These are phyloP conservation scores for Batrachochytrium dendrobatidis DNA, from an alignment of 371 early-diverging fungal species.

Conservation along the genomic window DNA sequence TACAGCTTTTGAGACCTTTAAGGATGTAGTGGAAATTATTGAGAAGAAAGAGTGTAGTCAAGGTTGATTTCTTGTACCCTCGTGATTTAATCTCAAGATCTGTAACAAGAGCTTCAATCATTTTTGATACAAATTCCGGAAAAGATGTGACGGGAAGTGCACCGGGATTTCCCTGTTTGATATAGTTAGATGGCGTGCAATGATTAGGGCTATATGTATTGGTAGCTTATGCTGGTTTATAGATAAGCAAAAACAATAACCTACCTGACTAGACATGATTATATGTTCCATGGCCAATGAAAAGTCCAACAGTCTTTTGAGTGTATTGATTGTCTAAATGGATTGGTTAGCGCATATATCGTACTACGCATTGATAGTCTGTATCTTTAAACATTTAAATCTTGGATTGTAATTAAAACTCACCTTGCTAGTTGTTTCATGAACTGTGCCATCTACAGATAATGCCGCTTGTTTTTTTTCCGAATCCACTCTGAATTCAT, in stretches of 20 bases:
- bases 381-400: neutral
- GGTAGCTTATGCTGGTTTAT: neutral
- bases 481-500: slow-evolving; percentile 52
- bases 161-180: neutral
- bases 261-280: slow-evolving; percentile 19
- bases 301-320: slow-evolving; percentile 40
- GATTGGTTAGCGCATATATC: too few species aligned
- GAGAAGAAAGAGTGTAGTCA: slow-evolving; percentile 65
- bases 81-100: slow-evolving; percentile 58
- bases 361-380: too few species aligned
- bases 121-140: slow-evolving; percentile 11
- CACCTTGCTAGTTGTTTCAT: slow-evolving; percentile 61
- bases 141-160: slow-evolving; percentile 25
- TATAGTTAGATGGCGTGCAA: slow-evolving; percentile 7
- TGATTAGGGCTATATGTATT: neutral
- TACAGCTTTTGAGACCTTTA: slow-evolving; percentile 28
- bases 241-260: neutral
- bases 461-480: slow-evolving; percentile 27
- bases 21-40: slow-evolving; percentile 75
- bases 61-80: slow-evolving; percentile 67
- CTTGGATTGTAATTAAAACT: neutral
- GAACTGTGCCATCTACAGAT: slow-evolving; percentile 77
- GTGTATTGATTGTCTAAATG: slow-evolving; percentile 46
- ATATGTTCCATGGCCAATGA: slow-evolving; percentile 27
- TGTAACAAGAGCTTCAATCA: slow-evolving; percentile 48